These are phyloP conservation scores for Thraustochytrium sp. DNA, from an alignment of 352 stramenopile genomes.

Conservation along the genomic window DNA sequence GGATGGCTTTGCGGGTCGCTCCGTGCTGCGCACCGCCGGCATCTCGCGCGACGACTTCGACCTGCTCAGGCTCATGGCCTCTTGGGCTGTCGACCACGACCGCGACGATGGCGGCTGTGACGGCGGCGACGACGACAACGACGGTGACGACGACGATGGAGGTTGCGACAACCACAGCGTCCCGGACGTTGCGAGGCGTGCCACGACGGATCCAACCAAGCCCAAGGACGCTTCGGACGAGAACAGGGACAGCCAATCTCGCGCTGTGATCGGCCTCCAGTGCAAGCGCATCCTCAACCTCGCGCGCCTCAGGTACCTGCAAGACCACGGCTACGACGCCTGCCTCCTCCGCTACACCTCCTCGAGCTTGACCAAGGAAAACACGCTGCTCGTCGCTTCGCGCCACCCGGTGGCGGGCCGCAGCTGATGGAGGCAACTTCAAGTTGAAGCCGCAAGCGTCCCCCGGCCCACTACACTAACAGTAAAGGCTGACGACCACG, in stretches of 20 bases:
- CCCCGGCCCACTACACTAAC: too few relatives aligned
- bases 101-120: background rate
- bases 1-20: background rate
- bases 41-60: background rate
- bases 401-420: too few relatives aligned
- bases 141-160: background rate
- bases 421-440: too few relatives aligned
- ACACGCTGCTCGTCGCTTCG: conserved; percentile 23
- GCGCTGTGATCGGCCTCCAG: background rate
- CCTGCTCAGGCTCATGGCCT: background rate
- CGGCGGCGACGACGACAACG: background rate
- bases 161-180: background rate
- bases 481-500: too few relatives aligned
- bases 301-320: background rate
- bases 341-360: background rate
- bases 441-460: too few relatives aligned
- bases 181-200: too few relatives aligned
- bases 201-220: too few relatives aligned
- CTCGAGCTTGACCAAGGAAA: background rate
- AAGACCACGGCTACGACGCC: background rate
- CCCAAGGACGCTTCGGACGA: too few relatives aligned
- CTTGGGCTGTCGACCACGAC: conserved; percentile 3
- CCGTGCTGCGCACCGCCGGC: background rate
- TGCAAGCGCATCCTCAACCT: conserved; percentile 32
- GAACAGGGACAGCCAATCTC: too few relatives aligned